These are phyloP conservation scores for Euphrasia confusa DNA, from an alignment of 257 asterid genomes.

Conservation along the genomic window DNA sequence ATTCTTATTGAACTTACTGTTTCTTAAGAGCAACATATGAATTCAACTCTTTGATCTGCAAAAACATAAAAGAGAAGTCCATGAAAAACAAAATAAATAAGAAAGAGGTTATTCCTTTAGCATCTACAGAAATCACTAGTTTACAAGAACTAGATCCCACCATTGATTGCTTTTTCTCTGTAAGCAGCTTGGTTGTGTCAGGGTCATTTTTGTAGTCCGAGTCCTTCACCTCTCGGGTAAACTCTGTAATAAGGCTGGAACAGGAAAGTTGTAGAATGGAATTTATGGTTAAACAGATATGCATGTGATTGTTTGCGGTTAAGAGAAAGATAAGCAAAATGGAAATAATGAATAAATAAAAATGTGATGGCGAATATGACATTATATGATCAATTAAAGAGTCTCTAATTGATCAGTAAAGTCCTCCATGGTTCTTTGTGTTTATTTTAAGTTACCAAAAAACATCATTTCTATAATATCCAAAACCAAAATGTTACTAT, in stretches of 20 bases:
- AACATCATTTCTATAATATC: not conserved
- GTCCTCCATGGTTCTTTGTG: not conserved
- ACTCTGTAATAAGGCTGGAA: constrained; percentile 85
- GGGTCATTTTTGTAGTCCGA: constrained; percentile 68
- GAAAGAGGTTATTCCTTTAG: not conserved
- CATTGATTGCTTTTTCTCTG: constrained; percentile 89
- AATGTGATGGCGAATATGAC: not conserved
- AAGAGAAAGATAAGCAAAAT: constrained; percentile 9
- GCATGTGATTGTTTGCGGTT: not conserved
- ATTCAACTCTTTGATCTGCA: constrained; percentile 95
- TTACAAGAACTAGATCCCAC: constrained; percentile 32
- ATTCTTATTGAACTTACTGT: constrained; percentile 52
- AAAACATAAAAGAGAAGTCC: constrained; percentile 21
- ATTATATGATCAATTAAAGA: not conserved
- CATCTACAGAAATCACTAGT: not conserved
- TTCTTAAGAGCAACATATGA: constrained; percentile 95
- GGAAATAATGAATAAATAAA: not conserved
- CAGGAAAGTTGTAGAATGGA: constrained; percentile 21
- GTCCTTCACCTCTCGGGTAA: constrained; percentile 73
- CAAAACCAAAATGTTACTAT: not conserved
- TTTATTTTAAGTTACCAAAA: constrained; percentile 4
- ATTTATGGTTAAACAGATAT: constrained; percentile 4
- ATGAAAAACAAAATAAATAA: constrained; percentile 15
- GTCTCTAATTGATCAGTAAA: constrained; percentile 10
- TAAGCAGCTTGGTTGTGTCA: constrained; percentile 65